Conservation (phyloP, 768 basidiomycete species). For the Coprinopsis sp. region DNA sequence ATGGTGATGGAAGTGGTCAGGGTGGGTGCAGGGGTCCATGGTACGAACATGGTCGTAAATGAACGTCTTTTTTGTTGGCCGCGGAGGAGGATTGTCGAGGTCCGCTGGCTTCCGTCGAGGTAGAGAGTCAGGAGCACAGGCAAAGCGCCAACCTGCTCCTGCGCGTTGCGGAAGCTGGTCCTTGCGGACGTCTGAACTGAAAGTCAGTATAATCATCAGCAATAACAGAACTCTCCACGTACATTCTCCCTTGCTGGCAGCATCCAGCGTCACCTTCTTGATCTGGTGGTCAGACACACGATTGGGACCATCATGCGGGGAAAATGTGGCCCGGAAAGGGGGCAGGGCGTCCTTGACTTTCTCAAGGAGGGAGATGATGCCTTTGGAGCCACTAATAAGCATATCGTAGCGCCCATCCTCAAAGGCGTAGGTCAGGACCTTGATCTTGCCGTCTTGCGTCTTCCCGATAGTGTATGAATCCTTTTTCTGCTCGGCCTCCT, state of each 20-base stretch:
- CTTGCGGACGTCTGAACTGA: constrained; percentile 21
- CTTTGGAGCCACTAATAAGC: constrained; percentile 27
- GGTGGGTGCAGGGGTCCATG: constrained; percentile 51
- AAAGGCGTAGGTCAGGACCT: constrained; percentile 32
- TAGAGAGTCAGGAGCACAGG: constrained; percentile 34
- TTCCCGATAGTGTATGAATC: constrained; percentile 42
- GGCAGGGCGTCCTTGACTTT: constrained; percentile 38
- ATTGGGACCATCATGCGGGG: constrained; percentile 40
- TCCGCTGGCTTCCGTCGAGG: constrained; percentile 31
- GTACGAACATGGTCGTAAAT: constrained; percentile 42
- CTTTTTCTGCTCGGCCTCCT: constrained; percentile 31
- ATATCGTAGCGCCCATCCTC: constrained; percentile 31
- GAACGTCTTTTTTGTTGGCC: constrained; percentile 36
- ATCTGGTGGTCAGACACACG: constrained; percentile 31
- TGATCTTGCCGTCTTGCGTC: constrained; percentile 21
- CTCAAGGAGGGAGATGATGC: constrained; percentile 32
- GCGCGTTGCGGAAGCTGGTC: constrained; percentile 29
- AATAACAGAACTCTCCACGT: constrained; percentile 8
- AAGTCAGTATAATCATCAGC: background rate
- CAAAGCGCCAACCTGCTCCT: constrained; percentile 35
- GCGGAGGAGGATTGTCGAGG: constrained; percentile 30
- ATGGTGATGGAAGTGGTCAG: constrained; percentile 40
- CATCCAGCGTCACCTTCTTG: constrained; percentile 24
- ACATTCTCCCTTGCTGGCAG: constrained; percentile 25
- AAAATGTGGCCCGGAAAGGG: constrained; percentile 41